Conservation (phyloP, 306 rosid species). For the Cucumis hystrix region DNA sequence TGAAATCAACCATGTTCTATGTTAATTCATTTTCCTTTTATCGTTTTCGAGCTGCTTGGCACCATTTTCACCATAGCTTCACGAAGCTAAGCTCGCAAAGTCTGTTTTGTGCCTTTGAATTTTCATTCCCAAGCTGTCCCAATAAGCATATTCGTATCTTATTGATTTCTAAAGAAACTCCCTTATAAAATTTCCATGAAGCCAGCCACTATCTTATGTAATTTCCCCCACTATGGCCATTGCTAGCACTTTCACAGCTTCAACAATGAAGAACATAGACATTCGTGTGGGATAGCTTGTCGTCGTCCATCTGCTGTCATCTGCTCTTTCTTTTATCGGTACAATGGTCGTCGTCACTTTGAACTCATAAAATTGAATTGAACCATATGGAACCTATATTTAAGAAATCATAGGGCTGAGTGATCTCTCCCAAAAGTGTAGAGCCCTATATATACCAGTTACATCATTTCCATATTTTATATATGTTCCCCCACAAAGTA, state of each 20-base stretch:
- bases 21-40: not conserved
- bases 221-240: not conserved
- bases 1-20: not conserved
- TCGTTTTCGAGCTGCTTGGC: not conserved
- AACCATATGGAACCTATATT: constrained; percentile 6
- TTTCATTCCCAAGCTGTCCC: not conserved
- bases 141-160: not conserved
- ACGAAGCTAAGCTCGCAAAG: not conserved
- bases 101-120: not conserved
- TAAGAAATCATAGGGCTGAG: not conserved
- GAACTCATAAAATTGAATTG: not conserved
- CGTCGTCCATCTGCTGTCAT: not conserved
- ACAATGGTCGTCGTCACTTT: not conserved
- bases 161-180: not conserved
- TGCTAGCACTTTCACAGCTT: constrained; percentile 1
- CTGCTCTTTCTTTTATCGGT: not conserved
- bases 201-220: not conserved
- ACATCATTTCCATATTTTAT: not conserved
- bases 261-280: not conserved
- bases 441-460: not conserved
- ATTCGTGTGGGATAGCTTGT: not conserved
- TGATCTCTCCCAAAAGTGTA: not conserved
- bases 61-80: not conserved
- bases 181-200: not conserved
- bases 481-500: constrained; percentile 1